Conservation (phyloP, 805 yeast species). For the Kazachstania taianensis region DNA sequence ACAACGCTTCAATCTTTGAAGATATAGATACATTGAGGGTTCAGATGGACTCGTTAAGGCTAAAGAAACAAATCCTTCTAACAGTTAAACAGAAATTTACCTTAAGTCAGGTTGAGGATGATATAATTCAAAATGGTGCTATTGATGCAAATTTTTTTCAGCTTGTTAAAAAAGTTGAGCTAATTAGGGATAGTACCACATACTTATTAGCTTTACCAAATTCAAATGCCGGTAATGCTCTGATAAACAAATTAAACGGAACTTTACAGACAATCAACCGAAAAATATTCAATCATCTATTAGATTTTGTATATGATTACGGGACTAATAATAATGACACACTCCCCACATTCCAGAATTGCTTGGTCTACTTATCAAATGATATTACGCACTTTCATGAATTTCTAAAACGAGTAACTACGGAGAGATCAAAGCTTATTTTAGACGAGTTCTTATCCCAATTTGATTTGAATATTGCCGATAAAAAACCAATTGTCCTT, state of each 20-base stretch:
- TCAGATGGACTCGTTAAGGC: slow-evolving; percentile 12
- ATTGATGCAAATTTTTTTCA: slow-evolving; percentile 46
- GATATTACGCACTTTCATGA: slow-evolving; percentile 45
- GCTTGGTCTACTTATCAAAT: slow-evolving; percentile 28
- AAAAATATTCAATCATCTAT: slow-evolving; percentile 38
- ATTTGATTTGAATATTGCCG: slow-evolving; percentile 26
- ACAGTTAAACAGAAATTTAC: slow-evolving; percentile 55
- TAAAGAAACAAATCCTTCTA: slow-evolving; percentile 44
- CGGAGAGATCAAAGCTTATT: slow-evolving; percentile 54
- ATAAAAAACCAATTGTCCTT: slow-evolving; percentile 42
- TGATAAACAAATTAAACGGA: slow-evolving; percentile 48
- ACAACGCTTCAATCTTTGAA: slow-evolving; percentile 16
- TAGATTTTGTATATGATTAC: slow-evolving; percentile 26
- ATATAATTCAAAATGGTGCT: slow-evolving; percentile 36
- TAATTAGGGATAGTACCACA: slow-evolving; percentile 57
- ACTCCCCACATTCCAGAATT: slow-evolving; percentile 24
- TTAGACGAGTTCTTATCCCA: slow-evolving; percentile 60
- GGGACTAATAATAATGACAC: slow-evolving; percentile 13
- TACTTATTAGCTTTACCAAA: slow-evolving; percentile 61
- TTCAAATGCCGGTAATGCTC: slow-evolving; percentile 51
- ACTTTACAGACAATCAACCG: slow-evolving; percentile 45
- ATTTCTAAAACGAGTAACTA: slow-evolving; percentile 53
- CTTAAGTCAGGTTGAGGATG: slow-evolving; percentile 62
- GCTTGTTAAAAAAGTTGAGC: slow-evolving; percentile 50
- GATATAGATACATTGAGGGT: slow-evolving; percentile 13